Evolutionary conservation across 176 grass and related monocot species (phyloP).

Genomic region (Aegilops tauschii): DNA sequence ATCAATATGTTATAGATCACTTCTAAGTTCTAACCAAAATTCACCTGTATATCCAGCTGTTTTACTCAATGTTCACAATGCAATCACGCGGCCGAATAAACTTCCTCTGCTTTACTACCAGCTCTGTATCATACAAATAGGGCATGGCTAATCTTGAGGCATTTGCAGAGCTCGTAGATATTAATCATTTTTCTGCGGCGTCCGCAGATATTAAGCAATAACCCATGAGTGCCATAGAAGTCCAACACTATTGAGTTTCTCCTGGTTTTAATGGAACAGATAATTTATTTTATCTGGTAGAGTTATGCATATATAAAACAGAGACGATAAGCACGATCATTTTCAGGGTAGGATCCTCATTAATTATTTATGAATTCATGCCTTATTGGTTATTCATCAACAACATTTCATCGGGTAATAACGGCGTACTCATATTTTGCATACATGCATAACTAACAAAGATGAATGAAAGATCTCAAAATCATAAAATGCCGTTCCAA

Average conservation of each 20-base stretch:
- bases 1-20: neutral
- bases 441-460: no score
- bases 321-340: neutral
- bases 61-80: neutral
- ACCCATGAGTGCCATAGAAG: neutral
- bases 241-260: neutral
- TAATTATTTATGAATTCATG: neutral
- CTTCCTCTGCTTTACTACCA: neutral
- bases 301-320: neutral
- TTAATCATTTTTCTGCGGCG: no score
- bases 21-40: no score
- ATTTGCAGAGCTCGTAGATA: neutral
- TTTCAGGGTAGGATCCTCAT: neutral
- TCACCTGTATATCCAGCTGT: neutral
- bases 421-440: no score
- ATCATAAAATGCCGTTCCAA: no score
- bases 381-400: neutral
- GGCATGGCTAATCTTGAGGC: neutral
- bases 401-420: no score
- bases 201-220: no score
- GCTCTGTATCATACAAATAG: neutral
- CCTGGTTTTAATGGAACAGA: neutral
- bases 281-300: neutral
- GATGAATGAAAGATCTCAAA: no score
- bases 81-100: neutral